Evolutionary conservation across 495 filamentous ascomycete genomes (phyloP).

Genomic region (Aspergillus diversus): DNA sequence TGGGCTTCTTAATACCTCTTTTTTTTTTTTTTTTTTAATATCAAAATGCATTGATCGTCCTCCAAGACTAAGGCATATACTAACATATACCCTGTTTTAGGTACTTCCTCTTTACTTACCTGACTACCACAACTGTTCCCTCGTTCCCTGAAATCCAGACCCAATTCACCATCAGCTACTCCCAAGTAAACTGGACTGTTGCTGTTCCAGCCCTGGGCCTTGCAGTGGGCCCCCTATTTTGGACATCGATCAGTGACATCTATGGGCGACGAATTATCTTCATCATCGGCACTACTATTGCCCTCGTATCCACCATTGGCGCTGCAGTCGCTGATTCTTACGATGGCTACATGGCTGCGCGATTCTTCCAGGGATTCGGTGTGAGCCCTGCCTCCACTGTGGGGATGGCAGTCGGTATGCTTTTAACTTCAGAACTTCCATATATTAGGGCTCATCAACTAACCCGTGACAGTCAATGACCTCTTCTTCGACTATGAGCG

Average conservation of each 20-base stretch:
- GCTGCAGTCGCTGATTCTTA: constrained; percentile 52
- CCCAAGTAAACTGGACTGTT: constrained; percentile 66
- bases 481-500: constrained; percentile 65
- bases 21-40: neutral
- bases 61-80: too few relatives aligned
- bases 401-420: constrained; percentile 60
- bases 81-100: constrained; percentile 26
- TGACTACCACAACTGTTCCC: constrained; percentile 64
- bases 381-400: constrained; percentile 62
- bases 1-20: too few relatives aligned
- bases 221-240: constrained; percentile 59
- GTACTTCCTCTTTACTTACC: constrained; percentile 68
- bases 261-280: constrained; percentile 60
- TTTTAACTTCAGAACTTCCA: neutral
- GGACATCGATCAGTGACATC: constrained; percentile 61
- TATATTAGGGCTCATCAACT: neutral
- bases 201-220: constrained; percentile 64
- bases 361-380: constrained; percentile 67
- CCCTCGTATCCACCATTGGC: constrained; percentile 56
- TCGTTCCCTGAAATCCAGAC: constrained; percentile 57
- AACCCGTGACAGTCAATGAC: constrained; percentile 36
- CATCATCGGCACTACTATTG: constrained; percentile 56
- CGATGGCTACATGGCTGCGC: constrained; percentile 58
- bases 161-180: constrained; percentile 51
- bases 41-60: neutral